Percentiles rank a stretch among this genome's conserved stretches.
These are phyloP conservation scores for Umbelopsis sp. DNA, from an alignment of 192 early-diverging fungal species.

Conservation along the genomic window DNA sequence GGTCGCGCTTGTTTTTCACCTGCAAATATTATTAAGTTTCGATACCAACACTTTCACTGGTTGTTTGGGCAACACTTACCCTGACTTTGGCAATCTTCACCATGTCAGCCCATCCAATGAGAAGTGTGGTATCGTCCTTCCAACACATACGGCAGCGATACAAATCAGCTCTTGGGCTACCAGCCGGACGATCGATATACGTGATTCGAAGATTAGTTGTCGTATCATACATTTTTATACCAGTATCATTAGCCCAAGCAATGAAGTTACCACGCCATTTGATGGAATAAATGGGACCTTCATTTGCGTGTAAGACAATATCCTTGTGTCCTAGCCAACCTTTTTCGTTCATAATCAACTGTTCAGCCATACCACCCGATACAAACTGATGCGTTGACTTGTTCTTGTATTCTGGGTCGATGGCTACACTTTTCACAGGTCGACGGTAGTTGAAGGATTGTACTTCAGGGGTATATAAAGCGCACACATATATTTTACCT, in stretches of 20 bases:
- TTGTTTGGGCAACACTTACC: conserved; percentile 32
- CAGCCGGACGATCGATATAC: conserved; percentile 77
- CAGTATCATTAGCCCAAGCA: conserved; percentile 95
- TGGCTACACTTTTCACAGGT: conserved; percentile 85
- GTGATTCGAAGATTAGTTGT: conserved; percentile 72
- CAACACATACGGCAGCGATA: conserved; percentile 87
- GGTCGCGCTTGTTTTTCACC: conserved; percentile 39
- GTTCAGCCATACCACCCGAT: conserved; percentile 89
- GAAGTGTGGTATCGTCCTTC: conserved; percentile 73
- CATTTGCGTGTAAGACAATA: conserved; percentile 80
- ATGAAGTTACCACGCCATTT: conserved; percentile 85
- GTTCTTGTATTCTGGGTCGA: conserved; percentile 86
- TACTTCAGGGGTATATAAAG: conserved; percentile 74
- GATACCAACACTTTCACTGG: conserved; percentile 9
- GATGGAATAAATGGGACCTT: conserved; percentile 86
- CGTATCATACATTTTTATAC: conserved; percentile 85
- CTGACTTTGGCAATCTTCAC: conserved; percentile 85
- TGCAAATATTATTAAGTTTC: neutral
- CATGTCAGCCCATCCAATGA: conserved; percentile 95
- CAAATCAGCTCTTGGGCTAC: conserved; percentile 78
- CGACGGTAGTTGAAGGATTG: conserved; percentile 78
- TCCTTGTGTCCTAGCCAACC: conserved; percentile 91
- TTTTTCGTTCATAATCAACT: conserved; percentile 85
- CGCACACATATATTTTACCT: conserved; percentile 86
- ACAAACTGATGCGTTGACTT: conserved; percentile 79